These are phyloP conservation scores for Fusarium sacchari DNA, from an alignment of 2,329 filamentous ascomycete species.

Conservation along the genomic window DNA sequence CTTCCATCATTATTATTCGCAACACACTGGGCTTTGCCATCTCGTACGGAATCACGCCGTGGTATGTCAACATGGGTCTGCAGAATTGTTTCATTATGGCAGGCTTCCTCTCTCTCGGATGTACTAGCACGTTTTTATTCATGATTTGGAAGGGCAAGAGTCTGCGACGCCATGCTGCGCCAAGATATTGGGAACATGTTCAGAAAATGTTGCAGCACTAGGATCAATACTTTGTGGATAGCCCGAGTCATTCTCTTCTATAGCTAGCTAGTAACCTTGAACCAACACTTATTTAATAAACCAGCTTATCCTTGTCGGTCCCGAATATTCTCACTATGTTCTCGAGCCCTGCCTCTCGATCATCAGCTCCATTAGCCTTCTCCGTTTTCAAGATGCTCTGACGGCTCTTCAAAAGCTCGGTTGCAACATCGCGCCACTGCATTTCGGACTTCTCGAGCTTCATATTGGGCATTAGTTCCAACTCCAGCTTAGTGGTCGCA, in stretches of 20 bases:
- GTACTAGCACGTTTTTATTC: not conserved
- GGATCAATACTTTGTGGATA: no score
- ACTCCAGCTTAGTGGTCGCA: not conserved
- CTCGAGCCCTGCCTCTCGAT: not conserved
- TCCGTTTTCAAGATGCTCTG: not conserved
- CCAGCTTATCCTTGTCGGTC: not conserved
- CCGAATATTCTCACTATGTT: not conserved
- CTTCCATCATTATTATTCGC: not conserved
- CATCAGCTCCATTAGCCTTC: not conserved
- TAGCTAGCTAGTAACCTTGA: not conserved
- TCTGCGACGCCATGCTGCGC: not conserved
- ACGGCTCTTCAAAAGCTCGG: not conserved
- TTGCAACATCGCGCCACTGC: not conserved
- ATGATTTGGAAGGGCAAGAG: not conserved
- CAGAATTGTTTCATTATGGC: slow-evolving; percentile 2
- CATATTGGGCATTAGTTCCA: not conserved
- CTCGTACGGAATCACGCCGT: not conserved
- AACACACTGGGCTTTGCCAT: not conserved
- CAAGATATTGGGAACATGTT: not conserved
- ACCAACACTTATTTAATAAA: not conserved
- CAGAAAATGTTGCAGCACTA: not conserved
- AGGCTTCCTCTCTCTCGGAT: not conserved
- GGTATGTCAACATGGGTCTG: not conserved
- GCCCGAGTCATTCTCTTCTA: not conserved
- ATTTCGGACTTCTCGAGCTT: not conserved